These are phyloP conservation scores for Sporothrix luriei DNA, from an alignment of 2,329 filamentous ascomycete genomes.

Conservation along the genomic window DNA sequence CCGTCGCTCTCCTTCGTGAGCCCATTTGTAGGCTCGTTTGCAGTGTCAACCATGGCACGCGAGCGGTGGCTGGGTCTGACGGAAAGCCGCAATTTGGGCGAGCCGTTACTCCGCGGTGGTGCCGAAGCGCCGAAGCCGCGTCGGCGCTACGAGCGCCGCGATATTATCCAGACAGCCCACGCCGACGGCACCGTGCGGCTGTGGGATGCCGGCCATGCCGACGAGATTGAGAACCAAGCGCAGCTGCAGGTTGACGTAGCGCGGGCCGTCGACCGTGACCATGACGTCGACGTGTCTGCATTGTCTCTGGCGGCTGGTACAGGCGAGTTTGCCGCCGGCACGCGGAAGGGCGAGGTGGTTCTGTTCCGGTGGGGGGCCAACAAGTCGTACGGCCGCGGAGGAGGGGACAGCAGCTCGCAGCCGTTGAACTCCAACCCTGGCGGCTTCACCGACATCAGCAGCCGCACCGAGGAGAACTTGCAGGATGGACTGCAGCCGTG, in stretches of 20 bases:
- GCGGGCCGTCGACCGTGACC: constrained; percentile 75
- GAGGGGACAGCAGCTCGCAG: constrained; percentile 33
- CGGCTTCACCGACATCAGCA: constrained; percentile 72
- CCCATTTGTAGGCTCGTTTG: constrained; percentile 77
- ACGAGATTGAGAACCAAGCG: constrained; percentile 85
- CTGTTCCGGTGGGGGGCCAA: constrained; percentile 90
- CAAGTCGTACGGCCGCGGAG: constrained; percentile 66
- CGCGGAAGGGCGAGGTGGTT: constrained; percentile 78
- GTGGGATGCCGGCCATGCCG: constrained; percentile 89
- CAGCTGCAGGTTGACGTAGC: constrained; percentile 85
- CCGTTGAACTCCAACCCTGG: constrained; percentile 61
- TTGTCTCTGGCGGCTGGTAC: constrained; percentile 79
- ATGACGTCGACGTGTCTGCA: constrained; percentile 74
- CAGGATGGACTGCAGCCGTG: constrained; percentile 72
- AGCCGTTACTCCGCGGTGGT: constrained; percentile 76
- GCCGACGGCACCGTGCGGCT: constrained; percentile 88
- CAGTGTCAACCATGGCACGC: constrained; percentile 73
- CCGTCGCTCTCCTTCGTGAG: constrained; percentile 85
- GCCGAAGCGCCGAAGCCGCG: constrained; percentile 69
- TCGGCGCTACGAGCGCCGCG: constrained; percentile 79
- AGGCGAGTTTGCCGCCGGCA: constrained; percentile 82
- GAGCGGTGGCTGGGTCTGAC: constrained; percentile 85
- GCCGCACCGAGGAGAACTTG: constrained; percentile 69
- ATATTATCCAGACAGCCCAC: constrained; percentile 83
- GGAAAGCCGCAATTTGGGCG: constrained; percentile 80